Percentiles rank a stretch among this genome's conserved stretches.
Evolutionary conservation across 129 eudicot species (phyloP).

Genomic region (Tagetes erecta): DNA sequence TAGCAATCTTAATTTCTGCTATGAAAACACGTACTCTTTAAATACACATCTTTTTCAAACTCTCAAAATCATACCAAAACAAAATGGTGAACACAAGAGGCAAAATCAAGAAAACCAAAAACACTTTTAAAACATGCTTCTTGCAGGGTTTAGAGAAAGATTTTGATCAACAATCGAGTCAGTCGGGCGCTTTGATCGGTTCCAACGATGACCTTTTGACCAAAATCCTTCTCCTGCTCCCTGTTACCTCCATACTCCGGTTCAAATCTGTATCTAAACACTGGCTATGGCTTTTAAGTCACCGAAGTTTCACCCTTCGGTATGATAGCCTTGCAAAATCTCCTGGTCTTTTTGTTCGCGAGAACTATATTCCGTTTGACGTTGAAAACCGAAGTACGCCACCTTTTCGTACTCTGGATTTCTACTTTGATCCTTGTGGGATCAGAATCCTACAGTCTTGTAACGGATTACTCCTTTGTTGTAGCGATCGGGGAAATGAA

Average conservation of each 20-base stretch:
- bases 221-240: conserved; percentile 2
- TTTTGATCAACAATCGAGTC: not conserved
- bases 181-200: not conserved
- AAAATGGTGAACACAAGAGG: not conserved
- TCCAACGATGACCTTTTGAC: not conserved
- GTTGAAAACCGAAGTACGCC: not conserved
- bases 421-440: conserved; percentile 1
- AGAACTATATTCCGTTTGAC: not conserved
- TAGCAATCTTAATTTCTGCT: not conserved
- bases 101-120: not conserved
- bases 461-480: conserved; percentile 3
- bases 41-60: not conserved
- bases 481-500: not conserved
- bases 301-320: not conserved
- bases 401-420: not conserved
- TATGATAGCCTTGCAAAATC: not conserved
- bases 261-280: conserved; percentile 10
- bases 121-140: not conserved
- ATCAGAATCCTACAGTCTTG: conserved; percentile 1
- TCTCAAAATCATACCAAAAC: not conserved
- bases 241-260: not conserved
- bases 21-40: not conserved
- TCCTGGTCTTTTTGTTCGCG: not conserved
- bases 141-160: not conserved
- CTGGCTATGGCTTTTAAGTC: conserved; percentile 4